Conservation (phyloP, 2,329 filamentous ascomycete genomes). For the Ploettnerulaceae sp. region DNA sequence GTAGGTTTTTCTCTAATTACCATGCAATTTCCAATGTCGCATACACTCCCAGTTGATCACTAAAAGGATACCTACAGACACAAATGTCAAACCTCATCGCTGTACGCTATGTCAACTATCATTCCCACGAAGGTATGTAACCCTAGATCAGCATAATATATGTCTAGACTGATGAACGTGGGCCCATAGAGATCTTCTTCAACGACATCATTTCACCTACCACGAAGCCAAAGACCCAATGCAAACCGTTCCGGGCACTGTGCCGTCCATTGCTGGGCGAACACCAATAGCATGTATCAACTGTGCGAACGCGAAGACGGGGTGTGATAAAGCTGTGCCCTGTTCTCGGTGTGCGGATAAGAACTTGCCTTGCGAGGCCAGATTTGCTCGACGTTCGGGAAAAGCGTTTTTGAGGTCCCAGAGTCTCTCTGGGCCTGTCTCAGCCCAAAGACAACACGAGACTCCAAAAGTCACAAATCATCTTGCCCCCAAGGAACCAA, state of each 20-base stretch:
- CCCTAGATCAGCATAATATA: background rate
- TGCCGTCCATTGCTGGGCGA: conserved; percentile 38
- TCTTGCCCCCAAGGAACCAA: conserved; percentile 3
- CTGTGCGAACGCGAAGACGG: conserved; percentile 47
- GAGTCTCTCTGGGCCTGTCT: conserved; percentile 3
- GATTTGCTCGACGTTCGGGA: conserved; percentile 45
- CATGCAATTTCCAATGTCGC: background rate
- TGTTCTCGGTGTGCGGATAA: conserved; percentile 47
- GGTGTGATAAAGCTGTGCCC: conserved; percentile 46
- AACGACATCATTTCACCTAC: conserved; percentile 47
- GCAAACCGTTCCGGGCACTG: conserved; percentile 41
- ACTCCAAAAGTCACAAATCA: conserved; percentile 5
- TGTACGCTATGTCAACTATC: conserved; percentile 46
- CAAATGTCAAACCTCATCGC: conserved; percentile 50
- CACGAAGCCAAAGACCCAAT: conserved; percentile 46
- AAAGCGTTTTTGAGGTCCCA: conserved; percentile 8
- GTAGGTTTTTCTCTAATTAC: conserved; percentile 36
- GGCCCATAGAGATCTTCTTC: conserved; percentile 42
- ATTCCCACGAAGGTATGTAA: conserved; percentile 44
- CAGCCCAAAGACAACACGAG: background rate
- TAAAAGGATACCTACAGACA: conserved; percentile 37
- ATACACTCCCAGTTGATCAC: background rate
- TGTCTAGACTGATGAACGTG: conserved; percentile 13
- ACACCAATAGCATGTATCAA: conserved; percentile 47
- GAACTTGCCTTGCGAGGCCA: conserved; percentile 43